Conservation (phyloP, 2,329 filamentous ascomycete species). For the Botrytis byssoidea region DNA sequence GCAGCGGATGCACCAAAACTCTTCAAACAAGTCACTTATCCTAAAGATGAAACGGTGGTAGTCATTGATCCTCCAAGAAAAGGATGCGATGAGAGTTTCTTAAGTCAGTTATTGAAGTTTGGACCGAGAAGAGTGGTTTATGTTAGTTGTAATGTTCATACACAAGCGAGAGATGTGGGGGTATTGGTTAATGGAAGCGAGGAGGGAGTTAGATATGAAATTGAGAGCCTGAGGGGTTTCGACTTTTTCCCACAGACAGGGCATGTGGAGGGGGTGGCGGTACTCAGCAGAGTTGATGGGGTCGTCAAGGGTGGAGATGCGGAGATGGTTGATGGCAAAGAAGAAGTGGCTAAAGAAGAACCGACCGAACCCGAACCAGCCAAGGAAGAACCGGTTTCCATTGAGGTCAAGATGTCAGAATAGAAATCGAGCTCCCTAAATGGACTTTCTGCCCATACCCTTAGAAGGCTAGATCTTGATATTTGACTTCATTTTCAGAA, state of each 20-base stretch:
- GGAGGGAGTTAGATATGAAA: slow-evolving; percentile 62
- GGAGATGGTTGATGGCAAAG: slow-evolving; percentile 7
- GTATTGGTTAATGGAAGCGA: slow-evolving; percentile 72
- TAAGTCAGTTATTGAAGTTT: slow-evolving; percentile 75
- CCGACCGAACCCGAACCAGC: background rate
- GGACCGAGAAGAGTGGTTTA: slow-evolving; percentile 81
- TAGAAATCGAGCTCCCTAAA: background rate
- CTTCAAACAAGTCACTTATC: slow-evolving; percentile 73
- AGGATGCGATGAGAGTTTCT: slow-evolving; percentile 83
- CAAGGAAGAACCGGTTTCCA: background rate
- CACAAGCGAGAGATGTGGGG: slow-evolving; percentile 90
- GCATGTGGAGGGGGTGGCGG: slow-evolving; percentile 67
- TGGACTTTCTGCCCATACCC: background rate
- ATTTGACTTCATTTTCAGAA: background rate
- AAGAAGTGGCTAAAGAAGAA: background rate
- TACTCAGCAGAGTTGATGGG: slow-evolving; percentile 57
- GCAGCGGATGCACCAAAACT: slow-evolving; percentile 82
- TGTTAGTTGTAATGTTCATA: slow-evolving; percentile 97
- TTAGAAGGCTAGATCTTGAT: background rate
- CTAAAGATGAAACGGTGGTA: slow-evolving; percentile 81
- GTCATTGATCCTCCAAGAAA: slow-evolving; percentile 96
- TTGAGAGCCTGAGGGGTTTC: slow-evolving; percentile 89
- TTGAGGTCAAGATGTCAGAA: background rate
- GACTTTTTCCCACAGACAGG: slow-evolving; percentile 94
- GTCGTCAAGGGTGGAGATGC: background rate